These are phyloP conservation scores for Saturnispora sanitii DNA, from an alignment of 805 yeast species.

Conservation along the genomic window DNA sequence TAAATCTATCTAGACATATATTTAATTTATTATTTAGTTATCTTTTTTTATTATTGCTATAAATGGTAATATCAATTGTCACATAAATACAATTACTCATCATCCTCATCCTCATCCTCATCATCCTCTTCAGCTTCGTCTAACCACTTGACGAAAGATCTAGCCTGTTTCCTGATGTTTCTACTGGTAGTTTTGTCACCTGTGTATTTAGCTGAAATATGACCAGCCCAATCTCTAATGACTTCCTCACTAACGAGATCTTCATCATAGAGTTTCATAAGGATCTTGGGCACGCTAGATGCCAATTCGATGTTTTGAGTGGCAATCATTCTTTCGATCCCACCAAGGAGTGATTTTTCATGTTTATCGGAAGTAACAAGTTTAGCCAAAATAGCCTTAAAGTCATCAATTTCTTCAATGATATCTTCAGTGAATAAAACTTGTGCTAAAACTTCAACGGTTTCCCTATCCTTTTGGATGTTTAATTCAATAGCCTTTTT, in stretches of 20 bases:
- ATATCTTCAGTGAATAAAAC: constrained; percentile 73
- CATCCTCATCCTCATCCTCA: constrained; percentile 47
- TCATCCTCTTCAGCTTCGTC: constrained; percentile 84
- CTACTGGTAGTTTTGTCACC: constrained; percentile 76
- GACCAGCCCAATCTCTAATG: constrained; percentile 76
- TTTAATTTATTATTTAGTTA: not conserved
- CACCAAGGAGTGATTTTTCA: constrained; percentile 89
- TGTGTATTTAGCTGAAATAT: constrained; percentile 85
- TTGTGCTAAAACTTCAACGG: constrained; percentile 89
- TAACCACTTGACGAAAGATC: constrained; percentile 91
- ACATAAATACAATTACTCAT: constrained; percentile 10
- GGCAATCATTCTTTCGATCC: constrained; percentile 89
- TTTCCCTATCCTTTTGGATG: constrained; percentile 58
- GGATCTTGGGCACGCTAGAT: constrained; percentile 67
- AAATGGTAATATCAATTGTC: not conserved
- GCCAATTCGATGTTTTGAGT: constrained; percentile 62
- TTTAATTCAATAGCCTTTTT: constrained; percentile 79
- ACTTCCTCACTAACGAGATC: constrained; percentile 82
- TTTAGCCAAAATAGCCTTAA: constrained; percentile 75
- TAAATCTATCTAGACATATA: constrained; percentile 39
- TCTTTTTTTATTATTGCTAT: not conserved
- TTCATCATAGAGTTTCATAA: constrained; percentile 70
- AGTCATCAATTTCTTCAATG: constrained; percentile 59
- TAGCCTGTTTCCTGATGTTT: constrained; percentile 92
- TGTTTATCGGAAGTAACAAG: constrained; percentile 56